Percentiles rank a stretch among this genome's conserved stretches.
Evolutionary conservation across 1,284 basidiomycete genomes (phyloP).

Genomic region (Mycena sp.): DNA sequence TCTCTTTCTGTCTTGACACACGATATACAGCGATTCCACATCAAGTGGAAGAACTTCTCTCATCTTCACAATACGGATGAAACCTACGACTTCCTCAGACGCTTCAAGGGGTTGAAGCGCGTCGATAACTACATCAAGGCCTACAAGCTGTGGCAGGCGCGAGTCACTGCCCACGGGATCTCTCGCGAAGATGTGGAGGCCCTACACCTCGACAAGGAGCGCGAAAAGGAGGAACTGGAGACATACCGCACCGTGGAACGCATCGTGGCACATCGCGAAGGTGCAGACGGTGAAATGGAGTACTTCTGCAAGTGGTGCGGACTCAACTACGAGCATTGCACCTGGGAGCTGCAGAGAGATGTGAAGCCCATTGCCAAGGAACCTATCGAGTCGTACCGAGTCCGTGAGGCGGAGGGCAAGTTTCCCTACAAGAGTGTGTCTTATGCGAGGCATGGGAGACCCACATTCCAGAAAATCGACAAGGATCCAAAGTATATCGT

Average conservation of each 20-base stretch:
- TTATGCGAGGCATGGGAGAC: conserved; percentile 79
- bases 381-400: conserved; percentile 85
- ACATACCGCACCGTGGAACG: conserved; percentile 94
- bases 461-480: conserved; percentile 86
- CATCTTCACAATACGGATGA: conserved; percentile 98
- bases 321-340: conserved; percentile 94
- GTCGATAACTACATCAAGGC: conserved; percentile 99
- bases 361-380: conserved; percentile 78
- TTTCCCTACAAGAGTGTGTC: conserved; percentile 88
- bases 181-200: conserved; percentile 92
- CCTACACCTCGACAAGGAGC: conserved; percentile 89
- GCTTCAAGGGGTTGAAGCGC: conserved; percentile 93
- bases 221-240: conserved; percentile 90
- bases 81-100: conserved; percentile 93
- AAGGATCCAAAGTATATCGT: conserved; percentile 93
- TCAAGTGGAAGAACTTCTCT: conserved; percentile 96
- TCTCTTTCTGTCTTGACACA: conserved; percentile 21
- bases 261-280: conserved; percentile 86
- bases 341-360: conserved; percentile 92
- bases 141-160: conserved; percentile 78
- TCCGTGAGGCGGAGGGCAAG: conserved; percentile 80
- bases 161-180: conserved; percentile 73
- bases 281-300: conserved; percentile 74
- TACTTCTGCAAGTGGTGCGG: conserved; percentile 99
- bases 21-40: conserved; percentile 82